These are phyloP conservation scores for Silybum marianum DNA, from an alignment of 129 eudicot genomes.

Conservation along the genomic window DNA sequence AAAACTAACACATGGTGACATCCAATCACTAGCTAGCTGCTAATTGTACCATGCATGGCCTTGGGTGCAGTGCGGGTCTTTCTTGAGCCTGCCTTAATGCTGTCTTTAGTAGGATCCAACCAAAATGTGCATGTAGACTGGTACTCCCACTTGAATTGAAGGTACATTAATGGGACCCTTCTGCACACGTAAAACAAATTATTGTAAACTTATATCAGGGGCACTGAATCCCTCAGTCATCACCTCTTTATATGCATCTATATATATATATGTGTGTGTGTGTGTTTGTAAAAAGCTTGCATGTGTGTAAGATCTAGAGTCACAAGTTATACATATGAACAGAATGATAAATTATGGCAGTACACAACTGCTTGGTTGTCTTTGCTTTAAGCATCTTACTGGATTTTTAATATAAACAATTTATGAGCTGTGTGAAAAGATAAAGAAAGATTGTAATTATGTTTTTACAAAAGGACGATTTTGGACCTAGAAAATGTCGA, in stretches of 20 bases:
- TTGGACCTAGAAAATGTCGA: neutral
- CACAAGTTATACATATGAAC: neutral
- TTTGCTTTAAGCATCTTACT: neutral
- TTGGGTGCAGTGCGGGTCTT: neutral
- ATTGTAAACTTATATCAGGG: neutral
- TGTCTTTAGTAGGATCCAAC: conserved; percentile 40
- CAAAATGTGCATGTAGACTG: conserved; percentile 31
- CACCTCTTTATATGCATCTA: conserved; percentile 10
- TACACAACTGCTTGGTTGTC: neutral
- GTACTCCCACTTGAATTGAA: conserved; percentile 32
- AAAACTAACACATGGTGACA: conserved; percentile 23
- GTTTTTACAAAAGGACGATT: neutral
- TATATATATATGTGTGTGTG: no score
- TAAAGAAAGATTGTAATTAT: neutral
- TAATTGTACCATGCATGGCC: conserved; percentile 20
- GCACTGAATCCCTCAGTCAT: conserved; percentile 9
- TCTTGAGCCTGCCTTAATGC: conserved; percentile 7
- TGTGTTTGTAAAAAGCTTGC: neutral
- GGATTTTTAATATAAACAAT: neutral
- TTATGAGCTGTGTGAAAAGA: neutral
- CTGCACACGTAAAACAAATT: neutral
- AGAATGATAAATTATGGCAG: neutral
- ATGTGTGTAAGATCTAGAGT: neutral
- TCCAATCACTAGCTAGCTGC: conserved; percentile 14
- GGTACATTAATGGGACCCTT: conserved; percentile 29